Evolutionary conservation across 805 yeast species (phyloP).

Genomic region (Cyberlindnera mrakii): DNA sequence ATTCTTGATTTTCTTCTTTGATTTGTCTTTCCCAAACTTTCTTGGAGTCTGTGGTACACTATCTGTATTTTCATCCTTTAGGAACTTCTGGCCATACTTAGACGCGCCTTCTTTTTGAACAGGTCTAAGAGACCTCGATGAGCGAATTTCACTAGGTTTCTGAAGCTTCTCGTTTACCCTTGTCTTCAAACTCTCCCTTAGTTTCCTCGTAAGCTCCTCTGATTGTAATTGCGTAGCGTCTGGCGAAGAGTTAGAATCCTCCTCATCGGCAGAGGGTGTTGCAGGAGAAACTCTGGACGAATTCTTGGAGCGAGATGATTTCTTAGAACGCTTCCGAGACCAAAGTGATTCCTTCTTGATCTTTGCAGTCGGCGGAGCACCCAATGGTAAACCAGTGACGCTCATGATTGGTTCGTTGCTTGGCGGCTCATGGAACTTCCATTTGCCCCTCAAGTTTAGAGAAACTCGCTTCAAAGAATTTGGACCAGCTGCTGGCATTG

Average conservation of each 20-base stretch:
- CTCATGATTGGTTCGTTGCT: conserved; percentile 47
- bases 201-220: conserved; percentile 12
- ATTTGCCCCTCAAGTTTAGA: too few relatives aligned
- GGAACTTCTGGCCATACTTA: conserved; percentile 11
- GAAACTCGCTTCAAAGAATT: too few relatives aligned
- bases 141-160: conserved; percentile 17
- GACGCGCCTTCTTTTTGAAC: conserved; percentile 4
- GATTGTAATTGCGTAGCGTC: neutral
- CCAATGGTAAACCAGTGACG: conserved; percentile 70
- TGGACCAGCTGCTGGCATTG: too few relatives aligned
- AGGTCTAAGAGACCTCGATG: neutral
- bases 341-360: conserved; percentile 50
- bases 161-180: conserved; percentile 15
- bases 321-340: conserved; percentile 32
- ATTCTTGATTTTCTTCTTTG: conserved; percentile 22
- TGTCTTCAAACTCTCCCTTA: conserved; percentile 9
- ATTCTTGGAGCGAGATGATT: conserved; percentile 16
- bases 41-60: conserved; percentile 12
- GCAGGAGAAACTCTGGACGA: conserved; percentile 12
- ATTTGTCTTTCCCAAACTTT: conserved; percentile 8
- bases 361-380: conserved; percentile 57
- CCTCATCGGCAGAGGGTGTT: conserved; percentile 1
- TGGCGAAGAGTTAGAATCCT: conserved; percentile 1
- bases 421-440: too few relatives aligned
- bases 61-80: neutral